Base-by-base conservation (phyloP, 441 rosid species). In the Populus trichocarpa region DNA sequence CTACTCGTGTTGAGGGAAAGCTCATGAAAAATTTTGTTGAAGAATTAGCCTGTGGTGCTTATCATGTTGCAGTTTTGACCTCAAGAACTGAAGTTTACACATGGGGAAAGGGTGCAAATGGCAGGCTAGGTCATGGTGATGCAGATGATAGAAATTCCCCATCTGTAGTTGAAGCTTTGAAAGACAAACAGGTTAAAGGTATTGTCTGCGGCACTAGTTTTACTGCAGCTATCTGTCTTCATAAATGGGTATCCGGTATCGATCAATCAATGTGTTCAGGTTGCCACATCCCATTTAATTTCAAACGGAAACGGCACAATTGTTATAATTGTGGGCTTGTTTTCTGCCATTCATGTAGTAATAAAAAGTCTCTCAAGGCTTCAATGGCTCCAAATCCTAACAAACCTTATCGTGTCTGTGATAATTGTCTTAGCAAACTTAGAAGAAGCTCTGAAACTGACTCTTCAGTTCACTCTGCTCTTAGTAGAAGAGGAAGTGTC, bases 211-310 rank as follows among this genome's bases (percentile, higher is more conserved):
- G 99, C 65, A 84, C 94, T 74, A 93, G 87, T 86, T 96, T 94
- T 81, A 93, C 98, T 35, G 91, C 96, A 74, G 97, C 91, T 82
- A 93, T 96, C 80, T 96, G 99, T 88, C 96, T 94, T 76, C 99
- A 94, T 68, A 94, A 93, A 80, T 93, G 97, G 97, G 94, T 90
- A 68, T 93, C 97, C 25, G 97, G 98, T 75, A 80, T 91, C 80
- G 98, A 96, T 82, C 99, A 94, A 85, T 94, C 97, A 72, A 91
- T 94, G 95, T 96, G 99, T 86, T 94, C 98, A 75, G 99, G 99
- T 75, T 96, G 99, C 82, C 98, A 92, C 75, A 86, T 88, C 72
- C 93, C 89, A 30, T 96, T 96, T 88, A 94, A 84, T 90, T 94
- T 96, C 86, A n/a, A n/a, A n/a, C 88, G 97, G 82, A 96, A 96